A percentile compares a stretch with the other conserved stretches of the same genome.
Evolutionary conservation across 228 moss, liverwort and hornwort species (phyloP).

Genomic region (Sphagnum fallax): DNA sequence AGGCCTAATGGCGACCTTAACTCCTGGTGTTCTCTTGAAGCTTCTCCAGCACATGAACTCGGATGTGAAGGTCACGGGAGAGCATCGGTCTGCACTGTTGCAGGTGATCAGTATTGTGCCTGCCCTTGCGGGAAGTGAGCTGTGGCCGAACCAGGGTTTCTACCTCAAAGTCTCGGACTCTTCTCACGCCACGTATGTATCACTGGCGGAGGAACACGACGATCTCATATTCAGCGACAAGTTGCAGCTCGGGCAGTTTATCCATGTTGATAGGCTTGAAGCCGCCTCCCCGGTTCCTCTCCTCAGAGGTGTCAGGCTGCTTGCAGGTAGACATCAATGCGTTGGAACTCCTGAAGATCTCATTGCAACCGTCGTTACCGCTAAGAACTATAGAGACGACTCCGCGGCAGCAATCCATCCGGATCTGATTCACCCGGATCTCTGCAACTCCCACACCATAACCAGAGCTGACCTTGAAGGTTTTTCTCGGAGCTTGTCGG

Average conservation of each 20-base stretch:
- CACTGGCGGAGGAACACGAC: constrained; percentile 87
- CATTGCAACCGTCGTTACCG: constrained; percentile 67
- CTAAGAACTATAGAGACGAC: not conserved
- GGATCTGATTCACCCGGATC: constrained; percentile 11
- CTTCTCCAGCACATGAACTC: constrained; percentile 92
- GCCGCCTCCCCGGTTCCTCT: constrained; percentile 85
- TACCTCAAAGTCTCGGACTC: constrained; percentile 97
- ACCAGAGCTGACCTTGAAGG: constrained; percentile 2
- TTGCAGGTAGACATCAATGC: constrained; percentile 93
- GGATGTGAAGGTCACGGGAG: constrained; percentile 85
- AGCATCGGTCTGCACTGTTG: constrained; percentile 82
- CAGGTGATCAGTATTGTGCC: constrained; percentile 98
- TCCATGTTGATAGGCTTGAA: constrained; percentile 90
- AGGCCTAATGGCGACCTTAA: constrained; percentile 66
- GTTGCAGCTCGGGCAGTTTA: constrained; percentile 90
- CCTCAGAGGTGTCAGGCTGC: constrained; percentile 70
- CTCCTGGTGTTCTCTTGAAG: constrained; percentile 91
- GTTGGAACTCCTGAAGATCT: constrained; percentile 91
- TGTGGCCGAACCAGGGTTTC: constrained; percentile 95
- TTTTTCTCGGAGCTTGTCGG: constrained; percentile 48
- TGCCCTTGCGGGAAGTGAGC: constrained; percentile 79
- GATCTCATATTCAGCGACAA: constrained; percentile 98
- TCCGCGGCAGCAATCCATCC: constrained; percentile 29
- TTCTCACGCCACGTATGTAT: constrained; percentile 81
- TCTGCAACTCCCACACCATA: no score